Conservation (phyloP, 495 filamentous ascomycete genomes). For the Schizothecium vesticola region DNA sequence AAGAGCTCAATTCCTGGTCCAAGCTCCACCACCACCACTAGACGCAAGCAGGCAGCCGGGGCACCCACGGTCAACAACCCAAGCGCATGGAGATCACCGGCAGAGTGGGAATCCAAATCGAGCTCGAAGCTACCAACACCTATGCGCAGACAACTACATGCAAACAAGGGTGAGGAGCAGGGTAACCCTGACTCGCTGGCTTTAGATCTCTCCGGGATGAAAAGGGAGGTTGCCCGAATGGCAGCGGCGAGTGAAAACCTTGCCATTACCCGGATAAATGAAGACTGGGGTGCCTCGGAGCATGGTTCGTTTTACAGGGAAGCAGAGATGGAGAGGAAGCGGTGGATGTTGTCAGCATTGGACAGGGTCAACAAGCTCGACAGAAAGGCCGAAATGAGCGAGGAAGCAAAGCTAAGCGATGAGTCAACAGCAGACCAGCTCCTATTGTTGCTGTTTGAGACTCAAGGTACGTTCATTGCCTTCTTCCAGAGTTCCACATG, state of each 20-base stretch:
- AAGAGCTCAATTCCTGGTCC: neutral
- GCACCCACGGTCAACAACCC: constrained; percentile 10
- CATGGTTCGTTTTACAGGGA: constrained; percentile 38
- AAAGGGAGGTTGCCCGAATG: constrained; percentile 41
- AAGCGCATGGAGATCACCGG: constrained; percentile 36
- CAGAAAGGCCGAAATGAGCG: neutral
- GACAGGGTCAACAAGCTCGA: constrained; percentile 11
- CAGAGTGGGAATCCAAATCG: constrained; percentile 16
- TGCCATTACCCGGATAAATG: constrained; percentile 40
- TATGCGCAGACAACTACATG: constrained; percentile 7
- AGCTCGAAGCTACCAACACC: constrained; percentile 9
- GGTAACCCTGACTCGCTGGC: constrained; percentile 17
- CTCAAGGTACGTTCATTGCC: constrained; percentile 28
- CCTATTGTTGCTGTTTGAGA: constrained; percentile 40
- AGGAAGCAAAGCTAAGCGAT: neutral
- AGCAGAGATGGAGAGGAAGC: constrained; percentile 37
- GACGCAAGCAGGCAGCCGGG: neutral
- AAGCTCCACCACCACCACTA: neutral
- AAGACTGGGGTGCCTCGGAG: constrained; percentile 34
- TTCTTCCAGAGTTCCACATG: neutral
- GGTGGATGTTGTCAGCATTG: constrained; percentile 42
- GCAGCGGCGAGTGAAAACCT: constrained; percentile 37
- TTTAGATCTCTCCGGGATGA: constrained; percentile 28
- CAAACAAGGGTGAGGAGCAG: neutral
- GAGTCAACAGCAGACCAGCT: constrained; percentile 11